Evolutionary conservation across 768 basidiomycete species (phyloP), one percentile per base, ranked within the genome.

Genomic region (Mycena amicta): DNA sequence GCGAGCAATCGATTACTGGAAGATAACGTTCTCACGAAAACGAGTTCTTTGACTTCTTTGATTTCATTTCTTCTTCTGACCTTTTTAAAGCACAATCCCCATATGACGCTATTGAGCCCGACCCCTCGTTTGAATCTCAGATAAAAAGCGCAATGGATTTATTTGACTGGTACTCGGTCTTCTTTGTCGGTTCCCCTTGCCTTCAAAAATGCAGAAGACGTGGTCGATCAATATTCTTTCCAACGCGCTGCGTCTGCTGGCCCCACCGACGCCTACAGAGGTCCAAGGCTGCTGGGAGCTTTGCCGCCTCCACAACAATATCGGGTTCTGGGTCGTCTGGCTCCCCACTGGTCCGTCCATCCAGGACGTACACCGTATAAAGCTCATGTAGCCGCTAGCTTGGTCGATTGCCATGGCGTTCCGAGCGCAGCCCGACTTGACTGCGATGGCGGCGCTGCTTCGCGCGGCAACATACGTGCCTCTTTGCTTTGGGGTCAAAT

Each of bases 331-430:
- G 68, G 67, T 70, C 4, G 66, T 71, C 12, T 74, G 65, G 59
- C 52, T 72, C 1, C 70, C 72, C 22, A 66, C 69, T 37, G 68
- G 72, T 67, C 49, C 29, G 53, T 51, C 18, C 11, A n/a, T 23
- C 6, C 16, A 1, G 28, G 16, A 29, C 26, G 27, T 15, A 13
- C 31, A 11, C 37, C 22, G 43, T 16, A 26, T 26, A 52, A 23
- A 41, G 53, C 28, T 31, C 50, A 27, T 28, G 15, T 5, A 12
- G 8, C 16, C 2, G 23, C 31, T 43, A 73, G 72, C 70, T 3
- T 73, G 71, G 72, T 69, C 70, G 1, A 69, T 73, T 43, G 66
- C 69, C 0, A 72, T 73, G 71, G 67, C 67, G 1, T 73, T 68
- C 56, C 66, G 67, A 39, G 64, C 70, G 2, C 69, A 71, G 30